These are phyloP conservation scores for Pyrus betulifolia DNA, from an alignment of 306 rosid genomes.

Conservation along the genomic window DNA sequence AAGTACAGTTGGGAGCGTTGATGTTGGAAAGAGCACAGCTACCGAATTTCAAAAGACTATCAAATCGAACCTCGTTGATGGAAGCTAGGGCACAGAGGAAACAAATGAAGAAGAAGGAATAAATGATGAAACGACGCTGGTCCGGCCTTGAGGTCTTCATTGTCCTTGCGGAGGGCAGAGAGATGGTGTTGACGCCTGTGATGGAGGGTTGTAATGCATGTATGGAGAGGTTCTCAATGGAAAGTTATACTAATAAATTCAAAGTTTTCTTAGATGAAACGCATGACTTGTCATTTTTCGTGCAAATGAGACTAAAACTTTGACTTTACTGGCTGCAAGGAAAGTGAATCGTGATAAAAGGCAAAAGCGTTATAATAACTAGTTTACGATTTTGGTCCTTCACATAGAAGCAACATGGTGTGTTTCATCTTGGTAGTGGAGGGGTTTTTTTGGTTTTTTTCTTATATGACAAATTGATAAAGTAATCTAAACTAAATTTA, in stretches of 20 bases:
- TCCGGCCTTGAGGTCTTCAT: slow-evolving; percentile 31
- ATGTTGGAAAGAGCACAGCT: slow-evolving; percentile 20
- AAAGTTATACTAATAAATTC: slow-evolving; percentile 14
- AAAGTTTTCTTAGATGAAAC: slow-evolving; percentile 39
- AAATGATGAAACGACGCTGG: slow-evolving; percentile 33
- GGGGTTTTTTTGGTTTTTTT: neutral
- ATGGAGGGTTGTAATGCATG: neutral
- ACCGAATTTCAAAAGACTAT: slow-evolving; percentile 30
- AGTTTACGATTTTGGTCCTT: neutral
- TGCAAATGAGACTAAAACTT: slow-evolving; percentile 33
- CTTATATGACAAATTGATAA: too few species aligned
- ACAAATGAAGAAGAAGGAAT: slow-evolving; percentile 41
- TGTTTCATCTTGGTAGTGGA: neutral
- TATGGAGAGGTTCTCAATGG: neutral
- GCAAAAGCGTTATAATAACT: neutral
- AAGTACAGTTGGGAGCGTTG: neutral
- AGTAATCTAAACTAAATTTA: too few species aligned
- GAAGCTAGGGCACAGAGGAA: slow-evolving; percentile 67
- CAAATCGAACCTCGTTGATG: slow-evolving; percentile 57
- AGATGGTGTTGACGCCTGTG: neutral
- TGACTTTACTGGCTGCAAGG: slow-evolving; percentile 36
- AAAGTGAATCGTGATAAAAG: neutral
- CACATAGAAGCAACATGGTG: neutral
- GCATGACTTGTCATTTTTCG: slow-evolving; percentile 40
- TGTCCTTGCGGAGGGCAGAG: neutral